These are phyloP conservation scores for Agroathelia rolfsii DNA, from an alignment of 1,284 basidiomycete genomes.

Conservation along the genomic window DNA sequence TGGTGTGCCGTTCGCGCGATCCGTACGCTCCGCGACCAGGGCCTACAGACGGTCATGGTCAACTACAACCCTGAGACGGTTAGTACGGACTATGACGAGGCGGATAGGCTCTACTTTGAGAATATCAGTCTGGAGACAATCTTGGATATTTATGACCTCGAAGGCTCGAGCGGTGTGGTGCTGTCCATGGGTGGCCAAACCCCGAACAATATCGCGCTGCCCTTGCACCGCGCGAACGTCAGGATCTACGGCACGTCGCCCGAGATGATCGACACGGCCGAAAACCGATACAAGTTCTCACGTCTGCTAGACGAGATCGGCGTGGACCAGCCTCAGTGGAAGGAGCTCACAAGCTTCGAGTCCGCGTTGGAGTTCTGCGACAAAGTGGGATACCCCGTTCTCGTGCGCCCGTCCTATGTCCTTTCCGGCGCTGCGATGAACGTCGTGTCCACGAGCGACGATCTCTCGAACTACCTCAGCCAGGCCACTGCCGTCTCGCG, in stretches of 20 bases:
- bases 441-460: constrained; percentile 90
- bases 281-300: constrained; percentile 99
- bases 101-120: constrained; percentile 97
- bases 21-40: constrained; percentile 87
- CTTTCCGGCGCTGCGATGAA: constrained; percentile 99
- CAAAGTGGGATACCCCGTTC: constrained; percentile 88
- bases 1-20: constrained; percentile 99
- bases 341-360: constrained; percentile 87
- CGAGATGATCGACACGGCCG: constrained; percentile 99
- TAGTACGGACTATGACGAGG: constrained; percentile 98
- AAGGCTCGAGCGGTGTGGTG: constrained; percentile 86
- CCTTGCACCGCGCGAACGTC: constrained; percentile 90
- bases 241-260: constrained; percentile 98
- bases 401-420: constrained; percentile 96
- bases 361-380: constrained; percentile 86
- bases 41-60: constrained; percentile 97
- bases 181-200: constrained; percentile 98
- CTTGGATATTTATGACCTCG: constrained; percentile 93
- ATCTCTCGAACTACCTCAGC: constrained; percentile 85
- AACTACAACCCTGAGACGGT: constrained; percentile 99
- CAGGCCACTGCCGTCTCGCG: constrained; percentile 96
- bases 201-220: constrained; percentile 96
- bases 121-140: constrained; percentile 97
- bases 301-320: constrained; percentile 95
- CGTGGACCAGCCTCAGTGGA: constrained; percentile 96